Conservation (phyloP, 495 filamentous ascomycete species). For the Podospora fimiseda region DNA sequence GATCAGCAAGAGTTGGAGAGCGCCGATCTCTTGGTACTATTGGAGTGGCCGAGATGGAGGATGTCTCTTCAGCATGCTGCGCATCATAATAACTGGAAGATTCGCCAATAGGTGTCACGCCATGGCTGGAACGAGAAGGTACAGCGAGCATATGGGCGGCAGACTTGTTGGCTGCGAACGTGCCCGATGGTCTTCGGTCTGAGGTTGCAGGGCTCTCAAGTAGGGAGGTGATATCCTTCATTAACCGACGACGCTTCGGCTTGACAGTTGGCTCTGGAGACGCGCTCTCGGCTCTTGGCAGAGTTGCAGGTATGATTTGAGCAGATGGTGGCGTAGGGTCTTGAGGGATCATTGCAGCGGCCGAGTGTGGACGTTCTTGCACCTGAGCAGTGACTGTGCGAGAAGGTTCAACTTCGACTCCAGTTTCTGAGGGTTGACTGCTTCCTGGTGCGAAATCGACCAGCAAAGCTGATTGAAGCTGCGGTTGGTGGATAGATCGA, state of each 20-base stretch:
- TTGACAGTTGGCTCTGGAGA: background rate
- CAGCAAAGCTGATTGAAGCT: background rate
- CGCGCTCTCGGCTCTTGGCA: background rate
- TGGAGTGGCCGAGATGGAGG: background rate
- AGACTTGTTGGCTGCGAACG: background rate
- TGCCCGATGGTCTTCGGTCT: background rate
- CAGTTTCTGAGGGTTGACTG: slow-evolving; percentile 37
- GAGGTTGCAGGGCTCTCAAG: background rate
- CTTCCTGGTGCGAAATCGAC: slow-evolving; percentile 27
- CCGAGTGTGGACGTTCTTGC: too few species aligned
- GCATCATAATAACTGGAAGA: background rate
- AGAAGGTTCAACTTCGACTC: slow-evolving; percentile 52
- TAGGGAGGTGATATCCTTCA: slow-evolving; percentile 2
- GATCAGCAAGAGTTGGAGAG: background rate
- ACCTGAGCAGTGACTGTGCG: too few species aligned
- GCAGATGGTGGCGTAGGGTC: slow-evolving; percentile 36
- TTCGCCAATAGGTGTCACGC: background rate
- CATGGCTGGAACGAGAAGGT: background rate
- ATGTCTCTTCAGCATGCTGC: background rate
- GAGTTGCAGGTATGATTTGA: slow-evolving; percentile 35
- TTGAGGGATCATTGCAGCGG: slow-evolving; percentile 9
- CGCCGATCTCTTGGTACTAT: background rate
- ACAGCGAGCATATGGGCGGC: background rate
- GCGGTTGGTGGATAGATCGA: background rate
- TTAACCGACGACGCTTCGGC: slow-evolving; percentile 12